Percentiles rank a stretch among this genome's conserved stretches.
Evolutionary conservation across 2,329 filamentous ascomycete species (phyloP).

Genomic region (Paraconiothyrium sp.): DNA sequence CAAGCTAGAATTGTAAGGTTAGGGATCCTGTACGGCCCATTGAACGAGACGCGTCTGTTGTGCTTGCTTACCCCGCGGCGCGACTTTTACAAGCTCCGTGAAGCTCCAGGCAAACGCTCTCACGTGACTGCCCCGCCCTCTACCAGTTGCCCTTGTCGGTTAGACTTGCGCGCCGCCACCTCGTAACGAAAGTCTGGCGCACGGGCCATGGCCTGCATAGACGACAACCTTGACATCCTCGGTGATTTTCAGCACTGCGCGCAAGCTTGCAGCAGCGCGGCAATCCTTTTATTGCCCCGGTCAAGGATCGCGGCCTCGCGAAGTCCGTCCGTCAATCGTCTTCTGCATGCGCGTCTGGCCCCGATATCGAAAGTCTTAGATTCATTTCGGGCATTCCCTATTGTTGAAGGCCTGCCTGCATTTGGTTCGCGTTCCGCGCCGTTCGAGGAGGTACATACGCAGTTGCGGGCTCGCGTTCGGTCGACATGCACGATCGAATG

Average conservation of each 20-base stretch:
- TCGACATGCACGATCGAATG: constrained; percentile 3
- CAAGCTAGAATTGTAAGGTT: background rate
- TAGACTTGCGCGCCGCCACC: background rate
- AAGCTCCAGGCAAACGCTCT: constrained; percentile 5
- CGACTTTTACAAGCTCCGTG: background rate
- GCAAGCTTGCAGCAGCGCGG: constrained; percentile 6
- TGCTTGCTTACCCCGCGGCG: constrained; percentile 16
- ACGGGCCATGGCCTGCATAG: constrained; percentile 17
- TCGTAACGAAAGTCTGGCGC: constrained; percentile 11
- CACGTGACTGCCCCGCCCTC: constrained; percentile 7
- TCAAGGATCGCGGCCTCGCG: constrained; percentile 8
- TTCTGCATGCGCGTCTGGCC: constrained; percentile 1
- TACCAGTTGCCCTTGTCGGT: background rate
- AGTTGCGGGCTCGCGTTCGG: background rate
- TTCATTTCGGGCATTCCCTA: constrained; percentile 21
- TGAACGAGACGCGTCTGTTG: constrained; percentile 14
- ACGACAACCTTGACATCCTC: constrained; percentile 10
- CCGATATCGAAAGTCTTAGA: constrained; percentile 21
- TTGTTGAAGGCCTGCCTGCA: constrained; percentile 10
- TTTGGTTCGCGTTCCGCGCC: background rate
- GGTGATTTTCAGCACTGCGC: constrained; percentile 8
- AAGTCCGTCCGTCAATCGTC: constrained; percentile 13
- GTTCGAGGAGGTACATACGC: constrained; percentile 12
- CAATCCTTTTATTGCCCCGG: constrained; percentile 12
- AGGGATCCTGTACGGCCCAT: background rate